phyloP scores from a whole-genome alignment of 192 early-diverging fungal species.

The Coemansia sp. region DNA sequence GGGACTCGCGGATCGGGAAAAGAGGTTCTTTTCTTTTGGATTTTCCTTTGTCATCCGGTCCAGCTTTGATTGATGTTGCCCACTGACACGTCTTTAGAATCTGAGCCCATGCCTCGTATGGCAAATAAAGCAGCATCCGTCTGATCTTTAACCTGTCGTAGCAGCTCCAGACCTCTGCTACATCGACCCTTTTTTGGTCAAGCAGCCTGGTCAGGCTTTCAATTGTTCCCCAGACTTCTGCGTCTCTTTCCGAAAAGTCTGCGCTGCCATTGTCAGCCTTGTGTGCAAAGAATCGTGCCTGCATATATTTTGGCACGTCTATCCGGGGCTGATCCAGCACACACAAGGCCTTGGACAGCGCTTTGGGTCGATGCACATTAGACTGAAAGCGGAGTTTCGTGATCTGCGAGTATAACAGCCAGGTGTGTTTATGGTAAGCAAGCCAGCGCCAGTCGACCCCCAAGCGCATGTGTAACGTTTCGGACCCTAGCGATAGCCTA shows the following conservation, averaged over 20 bases:
- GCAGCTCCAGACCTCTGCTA: constrained; percentile 32
- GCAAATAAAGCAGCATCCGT: constrained; percentile 35
- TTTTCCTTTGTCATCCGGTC: background rate
- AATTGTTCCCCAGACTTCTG: constrained; percentile 23
- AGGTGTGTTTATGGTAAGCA: background rate
- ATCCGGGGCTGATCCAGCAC: too few species aligned
- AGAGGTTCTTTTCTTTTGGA: background rate
- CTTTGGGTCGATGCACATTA: too few species aligned
- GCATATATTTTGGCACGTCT: background rate
- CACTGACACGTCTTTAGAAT: constrained; percentile 40
- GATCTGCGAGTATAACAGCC: too few species aligned
- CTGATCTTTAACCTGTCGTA: constrained; percentile 47
- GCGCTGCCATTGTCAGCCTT: background rate
- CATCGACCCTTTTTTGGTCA: constrained; percentile 4
- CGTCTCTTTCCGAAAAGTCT: background rate
- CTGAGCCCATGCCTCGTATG: constrained; percentile 37
- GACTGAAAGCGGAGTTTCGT: too few species aligned
- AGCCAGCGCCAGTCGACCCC: constrained; percentile 2
- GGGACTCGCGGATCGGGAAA: constrained; percentile 7
- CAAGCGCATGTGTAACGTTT: background rate
- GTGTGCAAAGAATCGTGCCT: background rate
- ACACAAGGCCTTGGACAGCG: too few species aligned
- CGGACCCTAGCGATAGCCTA: background rate
- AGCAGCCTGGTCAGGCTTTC: constrained; percentile 20
- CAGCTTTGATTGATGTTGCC: background rate